These are phyloP conservation scores for Amanita inopinata DNA, from an alignment of 768 basidiomycete genomes.

Conservation along the genomic window DNA sequence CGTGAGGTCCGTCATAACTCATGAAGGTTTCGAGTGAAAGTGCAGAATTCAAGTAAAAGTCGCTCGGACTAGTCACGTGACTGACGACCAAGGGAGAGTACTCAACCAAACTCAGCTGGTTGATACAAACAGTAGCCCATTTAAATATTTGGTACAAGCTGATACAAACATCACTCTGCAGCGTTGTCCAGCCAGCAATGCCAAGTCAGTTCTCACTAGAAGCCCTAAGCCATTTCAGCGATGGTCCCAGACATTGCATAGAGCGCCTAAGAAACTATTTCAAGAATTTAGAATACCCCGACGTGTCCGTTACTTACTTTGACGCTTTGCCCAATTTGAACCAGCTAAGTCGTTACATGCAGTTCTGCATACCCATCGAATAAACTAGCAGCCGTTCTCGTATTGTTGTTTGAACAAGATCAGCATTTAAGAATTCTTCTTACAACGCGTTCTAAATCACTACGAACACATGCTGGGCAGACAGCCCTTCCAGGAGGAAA, in stretches of 20 bases:
- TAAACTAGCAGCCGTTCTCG: conserved; percentile 68
- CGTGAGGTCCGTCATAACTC: conserved; percentile 26
- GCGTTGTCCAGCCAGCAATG: background rate
- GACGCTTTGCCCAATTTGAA: background rate
- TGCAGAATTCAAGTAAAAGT: background rate
- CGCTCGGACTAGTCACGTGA: background rate
- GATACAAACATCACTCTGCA: background rate
- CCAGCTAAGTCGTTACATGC: background rate
- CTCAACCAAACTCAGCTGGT: no score
- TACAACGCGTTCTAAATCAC: conserved; percentile 73
- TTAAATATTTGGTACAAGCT: background rate
- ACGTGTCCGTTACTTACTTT: conserved; percentile 41
- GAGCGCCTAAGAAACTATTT: conserved; percentile 27
- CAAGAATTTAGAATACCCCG: conserved; percentile 24
- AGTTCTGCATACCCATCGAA: conserved; percentile 24
- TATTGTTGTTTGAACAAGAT: conserved; percentile 66
- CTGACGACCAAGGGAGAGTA: background rate
- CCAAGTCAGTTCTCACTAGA: conserved; percentile 12
- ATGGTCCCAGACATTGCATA: conserved; percentile 21
- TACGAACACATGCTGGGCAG: conserved; percentile 71
- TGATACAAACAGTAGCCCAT: no score
- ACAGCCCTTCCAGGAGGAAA: conserved; percentile 82
- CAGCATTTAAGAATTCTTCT: conserved; percentile 66
- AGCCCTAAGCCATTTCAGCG: conserved; percentile 18
- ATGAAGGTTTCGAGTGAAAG: background rate